These are phyloP conservation scores for Aquilaria sinensis DNA, from an alignment of 345 rosid species.

Conservation along the genomic window DNA sequence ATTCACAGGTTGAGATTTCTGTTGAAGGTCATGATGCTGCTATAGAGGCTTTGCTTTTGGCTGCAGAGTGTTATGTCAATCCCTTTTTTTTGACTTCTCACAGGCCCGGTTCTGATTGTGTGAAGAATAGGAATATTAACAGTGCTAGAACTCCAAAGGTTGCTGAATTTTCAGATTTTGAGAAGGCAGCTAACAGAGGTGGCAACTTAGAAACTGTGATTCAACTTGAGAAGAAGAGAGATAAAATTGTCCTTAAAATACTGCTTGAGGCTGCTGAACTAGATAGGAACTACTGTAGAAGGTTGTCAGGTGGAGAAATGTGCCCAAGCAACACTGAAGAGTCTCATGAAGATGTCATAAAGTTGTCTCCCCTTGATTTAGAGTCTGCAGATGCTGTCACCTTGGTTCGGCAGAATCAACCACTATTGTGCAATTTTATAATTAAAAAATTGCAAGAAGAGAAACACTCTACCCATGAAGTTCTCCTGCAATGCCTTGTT, in stretches of 20 bases:
- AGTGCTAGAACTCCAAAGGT: constrained; percentile 20
- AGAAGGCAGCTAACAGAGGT: constrained; percentile 24
- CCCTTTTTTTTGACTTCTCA: constrained; percentile 63
- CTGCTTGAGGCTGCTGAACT: constrained; percentile 71
- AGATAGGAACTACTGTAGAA: constrained; percentile 42
- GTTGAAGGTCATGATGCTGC: constrained; percentile 76
- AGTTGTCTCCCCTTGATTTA: constrained; percentile 45
- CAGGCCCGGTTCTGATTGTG: constrained; percentile 24
- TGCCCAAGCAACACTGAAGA: constrained; percentile 24
- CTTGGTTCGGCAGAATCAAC: constrained; percentile 74
- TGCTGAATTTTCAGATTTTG: constrained; percentile 24
- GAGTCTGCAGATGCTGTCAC: constrained; percentile 65
- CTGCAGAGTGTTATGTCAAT: constrained; percentile 85
- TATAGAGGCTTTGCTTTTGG: constrained; percentile 76
- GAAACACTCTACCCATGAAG: constrained; percentile 63
- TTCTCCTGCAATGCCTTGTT: constrained; percentile 64
- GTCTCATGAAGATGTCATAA: constrained; percentile 37
- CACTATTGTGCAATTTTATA: constrained; percentile 53
- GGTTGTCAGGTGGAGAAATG: constrained; percentile 28
- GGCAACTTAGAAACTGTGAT: constrained; percentile 37
- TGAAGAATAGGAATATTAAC: constrained; percentile 14
- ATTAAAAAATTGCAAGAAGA: constrained; percentile 49
- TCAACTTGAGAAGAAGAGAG: constrained; percentile 59
- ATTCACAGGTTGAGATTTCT: constrained; percentile 42
- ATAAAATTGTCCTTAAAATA: constrained; percentile 60